Conservation (phyloP, 2,329 filamentous ascomycete species). For the Diaporthe citri region DNA sequence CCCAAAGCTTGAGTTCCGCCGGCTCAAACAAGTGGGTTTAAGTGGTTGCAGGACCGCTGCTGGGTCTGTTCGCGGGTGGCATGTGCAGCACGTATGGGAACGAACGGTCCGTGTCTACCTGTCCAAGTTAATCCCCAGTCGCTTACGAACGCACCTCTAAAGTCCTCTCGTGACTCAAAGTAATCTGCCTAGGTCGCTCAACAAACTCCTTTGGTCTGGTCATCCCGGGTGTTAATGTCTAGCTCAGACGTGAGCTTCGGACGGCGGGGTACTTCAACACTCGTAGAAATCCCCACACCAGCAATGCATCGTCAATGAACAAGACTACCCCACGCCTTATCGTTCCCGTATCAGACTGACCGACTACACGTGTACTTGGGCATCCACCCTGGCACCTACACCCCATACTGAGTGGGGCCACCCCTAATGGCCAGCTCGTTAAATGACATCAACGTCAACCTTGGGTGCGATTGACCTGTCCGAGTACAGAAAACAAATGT, state of each 20-base stretch:
- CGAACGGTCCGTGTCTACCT: background rate
- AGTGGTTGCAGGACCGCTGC: slow-evolving; percentile 15
- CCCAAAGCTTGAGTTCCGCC: slow-evolving; percentile 6
- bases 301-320: slow-evolving; percentile 22
- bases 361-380: background rate
- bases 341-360: slow-evolving; percentile 25
- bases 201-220: slow-evolving; percentile 3
- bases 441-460: background rate
- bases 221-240: background rate
- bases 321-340: slow-evolving; percentile 32
- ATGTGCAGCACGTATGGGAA: background rate
- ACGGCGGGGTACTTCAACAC: slow-evolving; percentile 3
- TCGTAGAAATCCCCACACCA: background rate
- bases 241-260: slow-evolving; percentile 5
- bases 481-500: background rate
- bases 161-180: background rate
- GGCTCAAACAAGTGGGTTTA: slow-evolving; percentile 19
- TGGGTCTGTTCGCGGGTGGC: background rate
- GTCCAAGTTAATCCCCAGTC: background rate
- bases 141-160: background rate
- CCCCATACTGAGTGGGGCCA: background rate
- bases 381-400: background rate
- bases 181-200: background rate
- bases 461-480: background rate
- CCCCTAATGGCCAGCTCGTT: background rate